phyloP scores from a whole-genome alignment of 176 grass and related monocot species.

The Thinopyrum elongatum region DNA sequence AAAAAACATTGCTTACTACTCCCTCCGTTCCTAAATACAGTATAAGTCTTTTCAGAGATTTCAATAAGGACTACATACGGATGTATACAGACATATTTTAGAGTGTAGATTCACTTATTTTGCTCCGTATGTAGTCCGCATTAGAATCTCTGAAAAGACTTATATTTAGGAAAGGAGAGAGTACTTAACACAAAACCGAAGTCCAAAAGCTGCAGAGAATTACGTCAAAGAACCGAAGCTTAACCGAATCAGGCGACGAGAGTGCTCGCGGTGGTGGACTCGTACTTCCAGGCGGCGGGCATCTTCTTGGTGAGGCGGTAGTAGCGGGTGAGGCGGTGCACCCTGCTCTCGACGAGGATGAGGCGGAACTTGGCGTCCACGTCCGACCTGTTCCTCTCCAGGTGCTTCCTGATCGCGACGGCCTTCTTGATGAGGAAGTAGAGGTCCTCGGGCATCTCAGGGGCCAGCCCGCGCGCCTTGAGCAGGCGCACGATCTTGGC shows the following conservation, averaged over 20 bases:
- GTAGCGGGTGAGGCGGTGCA: conserved; percentile 72
- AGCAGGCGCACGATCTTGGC: conserved; percentile 79
- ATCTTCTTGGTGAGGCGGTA: conserved; percentile 85
- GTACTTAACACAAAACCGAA: not conserved
- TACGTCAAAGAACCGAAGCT: conserved; percentile 7
- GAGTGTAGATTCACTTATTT: no score
- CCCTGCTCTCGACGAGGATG: conserved; percentile 80
- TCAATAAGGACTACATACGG: no score
- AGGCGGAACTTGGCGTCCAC: conserved; percentile 78
- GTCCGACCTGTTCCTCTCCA: conserved; percentile 82
- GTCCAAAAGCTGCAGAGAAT: not conserved
- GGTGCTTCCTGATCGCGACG: conserved; percentile 82
- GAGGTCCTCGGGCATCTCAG: conserved; percentile 73
- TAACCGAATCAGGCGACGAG: conserved; percentile 27
- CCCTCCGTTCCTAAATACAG: no score
- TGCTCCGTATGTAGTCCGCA: no score
- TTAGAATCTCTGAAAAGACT: no score
- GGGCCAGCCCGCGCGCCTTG: conserved; percentile 58
- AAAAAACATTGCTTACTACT: conserved; percentile 9
- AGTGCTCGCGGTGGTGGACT: conserved; percentile 35
- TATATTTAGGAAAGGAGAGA: no score
- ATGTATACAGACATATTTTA: no score
- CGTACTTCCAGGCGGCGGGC: conserved; percentile 42
- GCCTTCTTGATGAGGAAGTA: conserved; percentile 92
- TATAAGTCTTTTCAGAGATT: no score